These are phyloP conservation scores for Anaeramoeba ignava DNA, from an alignment of 78 protist genomes.

Conservation along the genomic window DNA sequence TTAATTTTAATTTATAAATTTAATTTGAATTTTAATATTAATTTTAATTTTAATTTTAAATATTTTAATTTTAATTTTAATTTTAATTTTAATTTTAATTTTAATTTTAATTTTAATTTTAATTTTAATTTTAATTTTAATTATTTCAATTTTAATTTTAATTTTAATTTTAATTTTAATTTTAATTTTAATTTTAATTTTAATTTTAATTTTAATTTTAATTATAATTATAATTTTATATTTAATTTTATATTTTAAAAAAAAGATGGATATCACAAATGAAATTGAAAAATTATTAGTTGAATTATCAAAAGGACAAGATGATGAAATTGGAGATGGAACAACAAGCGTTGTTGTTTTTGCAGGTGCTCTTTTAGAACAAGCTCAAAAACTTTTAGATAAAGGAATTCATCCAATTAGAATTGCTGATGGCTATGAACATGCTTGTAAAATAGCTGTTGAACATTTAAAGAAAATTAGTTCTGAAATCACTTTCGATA, in stretches of 20 bases:
- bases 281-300: slow-evolving; percentile 92
- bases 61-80: no score
- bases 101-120: no score
- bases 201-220: background rate
- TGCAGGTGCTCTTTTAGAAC: slow-evolving; percentile 96
- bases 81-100: no score
- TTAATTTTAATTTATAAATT: no score
- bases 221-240: background rate
- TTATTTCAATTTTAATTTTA: no score
- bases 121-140: no score
- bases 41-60: no score
- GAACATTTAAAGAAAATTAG: slow-evolving; percentile 35
- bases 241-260: background rate
- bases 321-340: slow-evolving; percentile 89
- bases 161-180: no score
- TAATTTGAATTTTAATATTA: no score
- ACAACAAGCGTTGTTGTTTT: slow-evolving; percentile 98
- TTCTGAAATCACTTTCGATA: slow-evolving; percentile 15
- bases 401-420: slow-evolving; percentile 93
- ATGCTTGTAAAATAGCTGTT: slow-evolving; percentile 44
- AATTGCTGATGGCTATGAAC: slow-evolving; percentile 78
- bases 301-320: slow-evolving; percentile 94
- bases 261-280: slow-evolving; percentile 67
- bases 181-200: background rate
- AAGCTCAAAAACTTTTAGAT: slow-evolving; percentile 80